Base-by-base conservation (phyloP, 768 basidiomycete species). In the Dacryopinax primogenitus region DNA sequence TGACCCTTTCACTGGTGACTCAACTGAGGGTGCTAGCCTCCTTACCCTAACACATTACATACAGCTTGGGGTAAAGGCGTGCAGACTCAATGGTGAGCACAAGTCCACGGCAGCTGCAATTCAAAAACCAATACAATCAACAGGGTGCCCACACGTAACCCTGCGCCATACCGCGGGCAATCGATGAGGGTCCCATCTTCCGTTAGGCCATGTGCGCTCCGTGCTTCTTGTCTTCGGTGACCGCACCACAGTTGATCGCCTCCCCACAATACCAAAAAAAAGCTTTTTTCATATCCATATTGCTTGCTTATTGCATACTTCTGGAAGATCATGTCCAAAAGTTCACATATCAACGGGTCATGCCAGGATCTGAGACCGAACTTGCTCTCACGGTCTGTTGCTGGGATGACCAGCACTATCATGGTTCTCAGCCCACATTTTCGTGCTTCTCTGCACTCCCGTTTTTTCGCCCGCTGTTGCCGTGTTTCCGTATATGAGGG, bases 181-280 rank as follows among this genome's bases (percentile, higher is more conserved):
- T n/a, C n/a, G n/a, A 7, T 6, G 18, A 44, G 41, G 41, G 41
- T 44, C 41, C 18, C 7, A 18, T 23, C 23, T 6, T 15, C 23
- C 23, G 18, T 44, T 23, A 9, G 18, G 41, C 41, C 41, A 44
- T 44, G 41, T 44, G 41, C 13, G 6, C 32, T 9, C 45, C 9
- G n/a, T 11, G 7, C 7, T 26, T 32, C 51, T 58, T 3, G 26
- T 58, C 11, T 58, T 58, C 51, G 26, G 51, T 58, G 32, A 28
- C 51, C 51, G 51, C 23, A 13, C 9, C 51, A 28, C 26, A 15
- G 26, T 30, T 58, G 51, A 58, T 58, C 51, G 13, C 26, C 13
- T 28, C 51, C 51, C 51, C 51, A 30, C 51, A 58, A 58, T 58
- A 58, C 51, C 13, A 58, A 58, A 58, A 58, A 58, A 13, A 15